Percentiles rank a stretch among this genome's conserved stretches.
Conservation (phyloP, 139 green algal genomes). For the Chlorella sp. region DNA sequence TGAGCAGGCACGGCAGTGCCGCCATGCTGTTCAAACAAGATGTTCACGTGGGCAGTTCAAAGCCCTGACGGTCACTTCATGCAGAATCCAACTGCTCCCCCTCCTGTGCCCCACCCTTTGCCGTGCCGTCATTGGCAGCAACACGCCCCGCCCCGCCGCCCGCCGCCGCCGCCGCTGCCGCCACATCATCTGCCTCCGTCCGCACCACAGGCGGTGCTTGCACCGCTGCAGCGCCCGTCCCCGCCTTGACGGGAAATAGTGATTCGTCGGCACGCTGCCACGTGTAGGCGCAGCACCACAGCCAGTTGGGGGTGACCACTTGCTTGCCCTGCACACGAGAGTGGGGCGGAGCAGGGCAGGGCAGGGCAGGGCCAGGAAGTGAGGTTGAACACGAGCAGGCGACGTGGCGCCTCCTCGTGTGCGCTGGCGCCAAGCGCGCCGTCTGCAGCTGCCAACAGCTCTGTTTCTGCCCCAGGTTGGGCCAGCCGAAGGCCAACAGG, state of each 20-base stretch:
- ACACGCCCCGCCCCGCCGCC: constrained; percentile 11
- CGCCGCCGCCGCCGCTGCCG: constrained; percentile 22
- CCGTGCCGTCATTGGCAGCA: background rate
- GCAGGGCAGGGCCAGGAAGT: background rate
- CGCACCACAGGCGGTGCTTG: background rate
- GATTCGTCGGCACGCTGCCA: constrained; percentile 57
- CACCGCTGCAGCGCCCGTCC: background rate
- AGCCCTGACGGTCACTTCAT: too few species aligned
- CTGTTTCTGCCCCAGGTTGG: too few species aligned
- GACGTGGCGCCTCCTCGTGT: background rate
- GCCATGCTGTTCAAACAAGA: background rate
- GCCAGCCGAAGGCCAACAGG: too few species aligned
- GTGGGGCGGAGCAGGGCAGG: background rate
- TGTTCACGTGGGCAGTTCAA: too few species aligned
- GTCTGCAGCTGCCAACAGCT: too few species aligned
- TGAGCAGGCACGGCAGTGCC: background rate
- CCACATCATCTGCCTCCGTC: constrained; percentile 26
- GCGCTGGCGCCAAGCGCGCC: too few species aligned
- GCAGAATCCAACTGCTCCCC: background rate
- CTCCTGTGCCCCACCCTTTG: background rate
- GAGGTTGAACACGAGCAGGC: background rate
- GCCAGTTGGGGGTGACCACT: constrained; percentile 65
- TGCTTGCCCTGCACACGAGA: constrained; percentile 30
- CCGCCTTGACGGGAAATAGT: constrained; percentile 39
- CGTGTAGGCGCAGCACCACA: constrained; percentile 52